Percentiles rank a stretch among this genome's conserved stretches.
Conservation (phyloP, 495 filamentous ascomycete species). For the Penicillium canariense region DNA sequence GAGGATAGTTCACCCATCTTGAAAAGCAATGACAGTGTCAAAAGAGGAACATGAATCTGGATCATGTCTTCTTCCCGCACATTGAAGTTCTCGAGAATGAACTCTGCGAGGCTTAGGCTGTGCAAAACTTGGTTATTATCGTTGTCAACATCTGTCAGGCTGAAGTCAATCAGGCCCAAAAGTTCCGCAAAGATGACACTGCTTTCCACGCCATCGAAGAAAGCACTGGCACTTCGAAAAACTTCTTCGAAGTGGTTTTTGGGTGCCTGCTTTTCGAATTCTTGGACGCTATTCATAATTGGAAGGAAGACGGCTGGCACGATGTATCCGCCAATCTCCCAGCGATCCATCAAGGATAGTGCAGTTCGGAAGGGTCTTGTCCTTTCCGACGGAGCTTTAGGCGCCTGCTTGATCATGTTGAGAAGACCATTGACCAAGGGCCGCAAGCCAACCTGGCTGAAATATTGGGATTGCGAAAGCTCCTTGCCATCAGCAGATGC, state of each 20-base stretch:
- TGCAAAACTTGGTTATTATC: constrained; percentile 46
- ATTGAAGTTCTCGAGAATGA: constrained; percentile 87
- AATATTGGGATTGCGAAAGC: constrained; percentile 61
- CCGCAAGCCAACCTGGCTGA: constrained; percentile 71
- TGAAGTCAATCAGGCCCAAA: constrained; percentile 47
- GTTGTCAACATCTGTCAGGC: constrained; percentile 27
- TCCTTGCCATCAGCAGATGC: constrained; percentile 44
- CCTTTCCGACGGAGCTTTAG: constrained; percentile 59
- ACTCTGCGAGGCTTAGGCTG: constrained; percentile 68
- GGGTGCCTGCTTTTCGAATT: constrained; percentile 58
- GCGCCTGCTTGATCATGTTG: constrained; percentile 64
- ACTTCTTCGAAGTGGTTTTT: constrained; percentile 80
- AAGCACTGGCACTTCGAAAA: constrained; percentile 84
- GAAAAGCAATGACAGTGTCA: constrained; percentile 65
- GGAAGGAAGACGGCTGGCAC: constrained; percentile 85
- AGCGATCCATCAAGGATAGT: constrained; percentile 93
- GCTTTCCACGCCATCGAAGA: constrained; percentile 97
- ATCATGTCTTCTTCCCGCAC: constrained; percentile 96
- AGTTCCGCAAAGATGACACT: constrained; percentile 88
- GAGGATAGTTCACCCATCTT: constrained; percentile 40
- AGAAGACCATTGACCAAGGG: constrained; percentile 73
- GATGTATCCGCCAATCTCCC: constrained; percentile 90
- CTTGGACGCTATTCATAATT: constrained; percentile 72
- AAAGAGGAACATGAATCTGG: constrained; percentile 74
- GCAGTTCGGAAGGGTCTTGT: constrained; percentile 90